These are phyloP conservation scores for Anisodus acutangulus DNA, from an alignment of 257 asterid genomes.

Conservation along the genomic window DNA sequence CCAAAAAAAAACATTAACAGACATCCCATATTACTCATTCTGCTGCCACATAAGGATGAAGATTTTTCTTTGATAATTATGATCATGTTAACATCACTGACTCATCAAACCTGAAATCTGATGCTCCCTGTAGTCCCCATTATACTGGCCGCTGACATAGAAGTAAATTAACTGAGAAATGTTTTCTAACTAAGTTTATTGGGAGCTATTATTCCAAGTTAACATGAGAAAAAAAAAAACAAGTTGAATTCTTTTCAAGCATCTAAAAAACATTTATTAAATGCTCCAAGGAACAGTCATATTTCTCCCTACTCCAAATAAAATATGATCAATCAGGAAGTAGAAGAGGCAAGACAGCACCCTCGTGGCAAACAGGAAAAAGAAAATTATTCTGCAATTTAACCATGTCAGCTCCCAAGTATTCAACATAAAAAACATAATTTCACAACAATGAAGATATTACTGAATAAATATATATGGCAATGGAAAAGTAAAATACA, in stretches of 20 bases:
- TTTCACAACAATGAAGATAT: background rate
- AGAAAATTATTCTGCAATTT: slow-evolving; percentile 3
- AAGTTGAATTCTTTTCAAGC: background rate
- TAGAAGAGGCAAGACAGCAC: background rate
- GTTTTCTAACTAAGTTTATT: background rate
- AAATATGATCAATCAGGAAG: background rate
- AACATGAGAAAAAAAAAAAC: background rate
- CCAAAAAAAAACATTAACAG: background rate
- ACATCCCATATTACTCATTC: background rate
- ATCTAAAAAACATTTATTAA: background rate
- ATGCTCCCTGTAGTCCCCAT: background rate
- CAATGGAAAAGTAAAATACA: background rate
- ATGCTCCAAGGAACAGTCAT: background rate
- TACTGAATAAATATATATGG: background rate
- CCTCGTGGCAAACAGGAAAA: background rate
- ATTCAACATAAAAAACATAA: background rate
- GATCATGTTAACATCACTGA: background rate
- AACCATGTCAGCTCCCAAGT: background rate
- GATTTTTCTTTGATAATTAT: background rate
- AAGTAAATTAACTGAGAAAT: background rate
- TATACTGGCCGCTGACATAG: background rate
- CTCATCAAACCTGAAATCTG: background rate
- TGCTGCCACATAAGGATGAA: slow-evolving; percentile 15
- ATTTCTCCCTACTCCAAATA: background rate
- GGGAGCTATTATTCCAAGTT: background rate